These are phyloP conservation scores for Citrus reticulata DNA, from an alignment of 345 rosid species.

Conservation along the genomic window DNA sequence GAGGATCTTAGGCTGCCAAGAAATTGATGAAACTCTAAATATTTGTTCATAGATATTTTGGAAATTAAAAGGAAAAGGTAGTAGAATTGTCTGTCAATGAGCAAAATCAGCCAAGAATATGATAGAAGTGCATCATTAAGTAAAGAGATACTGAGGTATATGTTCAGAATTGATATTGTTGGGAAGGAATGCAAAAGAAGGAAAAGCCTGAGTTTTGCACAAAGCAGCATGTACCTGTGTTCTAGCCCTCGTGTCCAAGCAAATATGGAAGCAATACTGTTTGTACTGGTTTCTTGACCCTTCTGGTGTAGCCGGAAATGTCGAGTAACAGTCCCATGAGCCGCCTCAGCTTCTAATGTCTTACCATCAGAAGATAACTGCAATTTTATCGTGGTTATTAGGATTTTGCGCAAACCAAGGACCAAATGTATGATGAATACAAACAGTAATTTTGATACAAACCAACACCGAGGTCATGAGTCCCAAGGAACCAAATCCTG, in stretches of 20 bases:
- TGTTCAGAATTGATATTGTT: neutral
- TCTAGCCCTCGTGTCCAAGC: conserved; percentile 94
- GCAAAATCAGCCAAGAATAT: neutral
- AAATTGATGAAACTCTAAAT: neutral
- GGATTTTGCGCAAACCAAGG: neutral
- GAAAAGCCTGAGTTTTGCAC: neutral
- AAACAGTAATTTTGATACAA: conserved; percentile 23
- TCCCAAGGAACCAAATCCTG: conserved; percentile 98
- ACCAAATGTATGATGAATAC: neutral
- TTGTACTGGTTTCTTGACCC: conserved; percentile 98
- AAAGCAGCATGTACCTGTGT: conserved; percentile 61
- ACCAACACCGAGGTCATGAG: conserved; percentile 97
- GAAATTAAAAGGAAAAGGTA: neutral
- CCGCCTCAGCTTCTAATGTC: conserved; percentile 96
- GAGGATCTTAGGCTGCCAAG: neutral
- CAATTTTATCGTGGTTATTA: conserved; percentile 16
- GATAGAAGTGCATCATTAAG: neutral
- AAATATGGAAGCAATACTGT: conserved; percentile 94
- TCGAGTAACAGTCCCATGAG: conserved; percentile 97
- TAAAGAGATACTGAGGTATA: neutral
- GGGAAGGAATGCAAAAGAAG: neutral
- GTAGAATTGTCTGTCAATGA: neutral
- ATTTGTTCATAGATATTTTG: neutral
- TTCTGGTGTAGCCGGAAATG: conserved; percentile 88
- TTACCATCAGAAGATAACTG: conserved; percentile 94